Base-by-base conservation (phyloP, 495 filamentous ascomycete genomes). In the Neurospora sp. region DNA sequence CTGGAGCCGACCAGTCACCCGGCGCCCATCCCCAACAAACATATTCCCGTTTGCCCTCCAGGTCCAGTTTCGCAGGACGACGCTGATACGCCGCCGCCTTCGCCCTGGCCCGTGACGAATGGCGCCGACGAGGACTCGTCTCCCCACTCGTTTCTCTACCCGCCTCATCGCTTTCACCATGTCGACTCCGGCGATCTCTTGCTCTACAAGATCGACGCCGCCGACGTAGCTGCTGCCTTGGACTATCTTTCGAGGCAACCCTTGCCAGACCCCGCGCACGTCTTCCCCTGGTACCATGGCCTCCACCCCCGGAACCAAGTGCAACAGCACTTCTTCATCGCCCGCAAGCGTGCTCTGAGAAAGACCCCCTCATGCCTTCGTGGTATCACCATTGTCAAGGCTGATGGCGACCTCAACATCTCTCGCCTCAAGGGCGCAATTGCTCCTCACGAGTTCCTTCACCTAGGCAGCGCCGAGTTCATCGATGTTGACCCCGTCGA, bases 251-350 rank as follows among this genome's bases (percentile, higher is more conserved):
- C 94, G 0, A 86, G 89, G 4, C 93, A 96, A 76, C 89, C 92
- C 12, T 82, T 98, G 31, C 95, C 96, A 10, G 92, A 97, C 74
- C 90, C 96, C 1, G 85, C 89, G 11, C 86, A 89, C 74, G 91
- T 97, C 76, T 99, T 98, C 77, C 96, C 96, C n/a, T 99, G 96
- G 96, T 86, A 97, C 10, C 96, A 99, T 84, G 96, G 96, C 27
- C 83, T 98, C n/a, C 95, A 98, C 76, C 90, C 92, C 4, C 88
- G 90, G 71, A 99, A 98, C 77, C 90, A 93, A 59, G 86, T 97
- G 71, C 96, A 99, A 78, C 85, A 94, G 72, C 89, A 91, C 18
- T 98, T 97, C 84, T 98, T 99, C 82, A 89, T 89, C 72, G 88
- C 91, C 20, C 89, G 93, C 69, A 91, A 90, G 74, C 92, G 90